These are phyloP conservation scores for Ceratocystis ficicola DNA, from an alignment of 2,329 filamentous ascomycete species.

Conservation along the genomic window DNA sequence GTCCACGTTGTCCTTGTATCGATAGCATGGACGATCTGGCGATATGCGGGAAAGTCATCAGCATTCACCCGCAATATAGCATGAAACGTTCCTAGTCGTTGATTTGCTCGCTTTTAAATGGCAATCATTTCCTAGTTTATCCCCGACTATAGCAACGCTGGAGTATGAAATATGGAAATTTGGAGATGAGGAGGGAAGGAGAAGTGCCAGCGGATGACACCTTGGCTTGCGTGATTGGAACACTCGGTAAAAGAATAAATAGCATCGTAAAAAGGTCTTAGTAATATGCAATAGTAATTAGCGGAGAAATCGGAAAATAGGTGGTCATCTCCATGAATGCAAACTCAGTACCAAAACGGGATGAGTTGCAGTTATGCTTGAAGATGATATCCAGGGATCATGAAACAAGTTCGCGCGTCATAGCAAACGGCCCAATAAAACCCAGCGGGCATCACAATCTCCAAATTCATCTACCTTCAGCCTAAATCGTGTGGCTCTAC, in stretches of 20 bases:
- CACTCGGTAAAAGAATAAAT: neutral
- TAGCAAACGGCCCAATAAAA: neutral
- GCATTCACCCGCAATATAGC: neutral
- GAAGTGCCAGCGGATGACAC: slow-evolving; percentile 5
- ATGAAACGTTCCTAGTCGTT: neutral
- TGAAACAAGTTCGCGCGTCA: neutral
- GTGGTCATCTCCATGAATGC: neutral
- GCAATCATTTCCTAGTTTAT: neutral
- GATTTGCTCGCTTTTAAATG: slow-evolving; percentile 9
- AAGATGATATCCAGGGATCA: neutral
- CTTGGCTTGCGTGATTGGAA: neutral
- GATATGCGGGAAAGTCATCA: neutral
- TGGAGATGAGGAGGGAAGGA: neutral
- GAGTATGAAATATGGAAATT: neutral
- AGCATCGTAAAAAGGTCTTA: neutral
- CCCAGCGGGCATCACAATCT: neutral
- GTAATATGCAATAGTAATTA: neutral
- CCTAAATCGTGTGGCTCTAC: neutral
- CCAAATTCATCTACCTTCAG: neutral
- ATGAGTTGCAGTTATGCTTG: neutral
- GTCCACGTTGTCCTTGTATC: neutral
- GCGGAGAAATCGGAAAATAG: neutral
- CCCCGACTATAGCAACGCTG: slow-evolving; percentile 1
- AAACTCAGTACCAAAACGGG: neutral
- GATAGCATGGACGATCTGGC: neutral